phyloP scores from a whole-genome alignment of 73 alveolate species.

The Paramecium primaurelia region DNA sequence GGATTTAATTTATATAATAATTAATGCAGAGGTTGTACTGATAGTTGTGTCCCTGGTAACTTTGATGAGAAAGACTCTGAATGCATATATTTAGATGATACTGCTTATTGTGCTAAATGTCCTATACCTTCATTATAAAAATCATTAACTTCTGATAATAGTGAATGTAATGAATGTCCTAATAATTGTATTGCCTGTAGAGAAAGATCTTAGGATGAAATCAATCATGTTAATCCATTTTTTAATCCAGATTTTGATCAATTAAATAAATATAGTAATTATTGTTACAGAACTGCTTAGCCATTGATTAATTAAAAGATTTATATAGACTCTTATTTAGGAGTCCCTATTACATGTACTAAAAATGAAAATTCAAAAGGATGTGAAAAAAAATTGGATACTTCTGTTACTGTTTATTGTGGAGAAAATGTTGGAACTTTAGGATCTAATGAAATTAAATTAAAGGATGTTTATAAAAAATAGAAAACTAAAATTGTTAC shows the following conservation, averaged over 20 bases:
- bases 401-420: not conserved
- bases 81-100: not conserved
- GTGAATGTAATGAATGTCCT: conserved; percentile 42
- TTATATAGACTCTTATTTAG: not conserved
- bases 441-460: not conserved
- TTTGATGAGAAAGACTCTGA: not conserved
- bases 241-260: not conserved
- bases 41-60: not conserved
- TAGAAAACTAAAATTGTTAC: not conserved
- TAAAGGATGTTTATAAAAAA: not conserved
- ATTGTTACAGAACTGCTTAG: not conserved
- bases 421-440: not conserved
- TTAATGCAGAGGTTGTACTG: conserved; percentile 29
- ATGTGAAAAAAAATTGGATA: not conserved
- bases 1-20: conserved; percentile 2
- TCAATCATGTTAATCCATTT: not conserved
- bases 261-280: not conserved
- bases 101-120: conserved; percentile 25
- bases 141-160: not conserved
- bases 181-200: conserved; percentile 17
- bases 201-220: not conserved
- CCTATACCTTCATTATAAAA: not conserved
- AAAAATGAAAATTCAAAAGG: not conserved
- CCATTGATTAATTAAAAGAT: not conserved
- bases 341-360: conserved; percentile 3